These are phyloP conservation scores for Debaryomyces tyrocola DNA, from an alignment of 805 yeast species.

Conservation along the genomic window DNA sequence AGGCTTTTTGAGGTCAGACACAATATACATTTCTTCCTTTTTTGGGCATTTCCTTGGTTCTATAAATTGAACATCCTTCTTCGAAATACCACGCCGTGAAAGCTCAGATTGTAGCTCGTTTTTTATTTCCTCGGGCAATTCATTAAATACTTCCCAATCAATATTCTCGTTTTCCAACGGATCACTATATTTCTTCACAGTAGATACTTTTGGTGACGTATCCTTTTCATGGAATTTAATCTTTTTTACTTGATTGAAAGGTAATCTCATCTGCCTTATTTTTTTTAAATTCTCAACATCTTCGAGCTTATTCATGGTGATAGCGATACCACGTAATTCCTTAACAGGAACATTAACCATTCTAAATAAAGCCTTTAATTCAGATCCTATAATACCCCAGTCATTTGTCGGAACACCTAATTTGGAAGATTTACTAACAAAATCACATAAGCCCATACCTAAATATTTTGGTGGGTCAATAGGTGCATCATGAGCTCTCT, in stretches of 20 bases:
- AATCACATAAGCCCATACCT: constrained; percentile 83
- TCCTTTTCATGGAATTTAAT: neutral
- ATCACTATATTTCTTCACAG: neutral
- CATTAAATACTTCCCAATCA: constrained; percentile 64
- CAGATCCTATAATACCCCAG: constrained; percentile 59
- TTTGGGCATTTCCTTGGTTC: neutral
- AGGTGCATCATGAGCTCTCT: constrained; percentile 66
- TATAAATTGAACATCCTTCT: neutral
- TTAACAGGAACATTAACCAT: constrained; percentile 57
- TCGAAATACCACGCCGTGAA: constrained; percentile 39
- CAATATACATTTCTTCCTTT: neutral
- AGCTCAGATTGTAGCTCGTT: constrained; percentile 59
- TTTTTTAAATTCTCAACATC: constrained; percentile 27
- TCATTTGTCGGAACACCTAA: constrained; percentile 65
- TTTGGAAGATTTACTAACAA: constrained; percentile 55
- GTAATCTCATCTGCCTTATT: constrained; percentile 24
- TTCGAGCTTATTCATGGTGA: constrained; percentile 63
- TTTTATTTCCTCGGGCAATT: constrained; percentile 66
- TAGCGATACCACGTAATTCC: constrained; percentile 78
- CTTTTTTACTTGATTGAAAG: constrained; percentile 7
- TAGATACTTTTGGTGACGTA: neutral
- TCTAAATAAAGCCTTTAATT: constrained; percentile 56
- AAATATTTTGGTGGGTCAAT: constrained; percentile 72
- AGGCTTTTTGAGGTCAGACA: constrained; percentile 3
- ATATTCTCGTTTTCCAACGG: constrained; percentile 26